Evolutionary conservation across 495 filamentous ascomycete genomes (phyloP).

Genomic region (Penicillium robsamsonii): DNA sequence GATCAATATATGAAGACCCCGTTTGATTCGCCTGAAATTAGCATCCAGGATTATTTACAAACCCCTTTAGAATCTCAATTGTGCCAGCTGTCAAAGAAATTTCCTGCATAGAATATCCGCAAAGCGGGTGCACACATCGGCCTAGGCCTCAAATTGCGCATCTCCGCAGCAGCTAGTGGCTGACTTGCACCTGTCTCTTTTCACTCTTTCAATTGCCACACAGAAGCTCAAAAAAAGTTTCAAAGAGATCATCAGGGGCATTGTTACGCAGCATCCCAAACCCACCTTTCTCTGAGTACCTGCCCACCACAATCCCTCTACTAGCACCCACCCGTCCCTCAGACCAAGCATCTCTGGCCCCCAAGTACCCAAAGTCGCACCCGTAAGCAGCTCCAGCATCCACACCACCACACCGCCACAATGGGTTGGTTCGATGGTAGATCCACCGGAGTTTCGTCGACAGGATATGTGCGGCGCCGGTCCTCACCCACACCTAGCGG

Average conservation of each 20-base stretch:
- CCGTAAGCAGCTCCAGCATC: neutral
- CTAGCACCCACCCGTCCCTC: neutral
- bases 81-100: conserved; percentile 5
- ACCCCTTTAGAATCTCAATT: neutral
- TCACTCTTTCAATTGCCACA: conserved; percentile 18
- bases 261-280: neutral
- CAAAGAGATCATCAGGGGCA: neutral
- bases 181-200: conserved; percentile 30
- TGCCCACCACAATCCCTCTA: conserved; percentile 1
- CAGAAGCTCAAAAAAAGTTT: conserved; percentile 12
- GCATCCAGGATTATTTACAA: neutral
- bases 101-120: conserved; percentile 20
- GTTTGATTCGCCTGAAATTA: conserved; percentile 3
- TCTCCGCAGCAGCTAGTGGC: conserved; percentile 34
- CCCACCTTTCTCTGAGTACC: neutral
- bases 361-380: neutral
- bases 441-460: conserved; percentile 22
- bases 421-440: conserved; percentile 54
- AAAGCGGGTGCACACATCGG: conserved; percentile 32
- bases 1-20: neutral
- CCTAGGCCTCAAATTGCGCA: conserved; percentile 33
- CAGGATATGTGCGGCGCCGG: conserved; percentile 32
- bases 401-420: conserved; percentile 12
- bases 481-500: conserved; percentile 34
- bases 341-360: neutral